Evolutionary conservation across 2,329 filamentous ascomycete genomes (phyloP).

Genomic region (Fusarium sp.): DNA sequence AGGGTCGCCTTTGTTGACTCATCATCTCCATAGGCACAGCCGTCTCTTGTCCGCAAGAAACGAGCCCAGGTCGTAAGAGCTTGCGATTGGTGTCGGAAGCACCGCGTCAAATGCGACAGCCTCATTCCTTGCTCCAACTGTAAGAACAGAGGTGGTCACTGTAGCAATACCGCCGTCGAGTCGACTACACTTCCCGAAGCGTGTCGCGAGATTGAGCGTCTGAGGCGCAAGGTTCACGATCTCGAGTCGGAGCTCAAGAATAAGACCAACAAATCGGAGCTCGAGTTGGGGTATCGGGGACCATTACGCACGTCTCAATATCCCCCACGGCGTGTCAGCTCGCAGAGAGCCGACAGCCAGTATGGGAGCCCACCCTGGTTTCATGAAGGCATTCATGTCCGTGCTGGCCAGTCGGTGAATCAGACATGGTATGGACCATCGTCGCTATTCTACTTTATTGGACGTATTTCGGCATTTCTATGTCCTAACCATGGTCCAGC

Average conservation of each 20-base stretch:
- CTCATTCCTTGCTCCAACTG: background rate
- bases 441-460: conserved; percentile 23
- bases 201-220: background rate
- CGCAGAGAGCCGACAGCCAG: background rate
- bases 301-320: no score
- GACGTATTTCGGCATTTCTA: background rate
- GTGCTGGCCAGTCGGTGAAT: conserved; percentile 8
- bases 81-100: conserved; percentile 22
- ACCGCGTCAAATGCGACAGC: conserved; percentile 27
- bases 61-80: conserved; percentile 20
- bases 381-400: conserved; percentile 16
- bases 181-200: background rate
- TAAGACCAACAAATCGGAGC: no score
- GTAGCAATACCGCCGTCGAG: background rate
- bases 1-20: no score
- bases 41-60: conserved; percentile 2
- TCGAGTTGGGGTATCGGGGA: background rate
- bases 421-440: conserved; percentile 26
- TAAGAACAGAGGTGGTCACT: background rate
- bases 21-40: no score
- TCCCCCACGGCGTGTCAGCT: no score
- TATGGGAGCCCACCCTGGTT: background rate
- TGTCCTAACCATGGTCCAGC: background rate
- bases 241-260: background rate
- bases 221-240: background rate